These are phyloP conservation scores for Podospora tetraspora DNA, from an alignment of 495 filamentous ascomycete genomes.

Conservation along the genomic window DNA sequence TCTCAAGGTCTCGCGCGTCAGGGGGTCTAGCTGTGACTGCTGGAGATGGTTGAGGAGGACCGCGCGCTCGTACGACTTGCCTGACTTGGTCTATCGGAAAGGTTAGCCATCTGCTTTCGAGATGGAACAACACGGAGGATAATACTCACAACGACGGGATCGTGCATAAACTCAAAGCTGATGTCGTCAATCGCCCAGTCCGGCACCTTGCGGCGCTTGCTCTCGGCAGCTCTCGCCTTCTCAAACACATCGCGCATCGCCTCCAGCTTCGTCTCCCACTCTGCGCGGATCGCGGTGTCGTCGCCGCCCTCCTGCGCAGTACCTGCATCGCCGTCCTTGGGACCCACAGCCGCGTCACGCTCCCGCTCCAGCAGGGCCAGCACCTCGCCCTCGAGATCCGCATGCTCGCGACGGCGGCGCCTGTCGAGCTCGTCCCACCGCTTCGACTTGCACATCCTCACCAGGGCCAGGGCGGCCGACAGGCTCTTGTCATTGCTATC, in stretches of 20 bases:
- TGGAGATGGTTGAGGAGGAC: slow-evolving; percentile 84
- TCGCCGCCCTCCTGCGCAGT: slow-evolving; percentile 36
- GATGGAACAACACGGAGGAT: neutral
- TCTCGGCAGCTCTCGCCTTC: slow-evolving; percentile 42
- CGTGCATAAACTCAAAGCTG: slow-evolving; percentile 86
- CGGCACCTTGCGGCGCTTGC: slow-evolving; percentile 63
- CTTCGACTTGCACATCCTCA: slow-evolving; percentile 75
- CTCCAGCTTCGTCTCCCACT: slow-evolving; percentile 55
- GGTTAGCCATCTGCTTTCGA: slow-evolving; percentile 8
- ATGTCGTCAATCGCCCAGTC: slow-evolving; percentile 88
- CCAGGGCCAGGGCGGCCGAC: slow-evolving; percentile 57
- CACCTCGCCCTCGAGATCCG: slow-evolving; percentile 54
- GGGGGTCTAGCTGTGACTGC: slow-evolving; percentile 67
- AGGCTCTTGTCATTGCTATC: slow-evolving; percentile 54
- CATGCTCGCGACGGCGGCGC: slow-evolving; percentile 38
- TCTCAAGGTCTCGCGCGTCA: slow-evolving; percentile 70
- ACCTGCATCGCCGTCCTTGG: slow-evolving; percentile 37
- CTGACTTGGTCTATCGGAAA: slow-evolving; percentile 63
- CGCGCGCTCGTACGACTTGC: slow-evolving; percentile 81
- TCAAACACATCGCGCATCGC: slow-evolving; percentile 59
- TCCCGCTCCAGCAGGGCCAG: slow-evolving; percentile 35
- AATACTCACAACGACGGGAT: slow-evolving; percentile 68
- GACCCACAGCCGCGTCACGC: slow-evolving; percentile 23
- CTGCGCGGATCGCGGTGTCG: slow-evolving; percentile 36
- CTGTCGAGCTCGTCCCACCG: slow-evolving; percentile 58